A percentile compares a stretch with the other conserved stretches of the same genome.
phyloP scores from a whole-genome alignment of 139 green algal genomes.

The Picochlorum sp. region DNA sequence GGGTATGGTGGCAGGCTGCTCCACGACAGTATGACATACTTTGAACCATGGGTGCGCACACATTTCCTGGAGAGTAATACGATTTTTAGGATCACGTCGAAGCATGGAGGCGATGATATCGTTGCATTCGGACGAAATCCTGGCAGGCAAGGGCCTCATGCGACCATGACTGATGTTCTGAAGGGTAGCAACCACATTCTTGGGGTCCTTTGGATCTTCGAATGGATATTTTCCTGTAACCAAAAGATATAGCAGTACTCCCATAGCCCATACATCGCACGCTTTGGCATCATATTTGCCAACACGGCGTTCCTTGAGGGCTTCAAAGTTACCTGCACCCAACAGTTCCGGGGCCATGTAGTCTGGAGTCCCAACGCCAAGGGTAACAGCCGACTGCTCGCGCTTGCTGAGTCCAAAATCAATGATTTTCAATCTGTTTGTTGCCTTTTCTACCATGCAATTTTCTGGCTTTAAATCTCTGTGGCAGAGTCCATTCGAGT shows the following conservation, averaged over 20 bases:
- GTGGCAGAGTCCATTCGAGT: constrained; percentile 58
- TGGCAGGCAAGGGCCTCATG: not conserved
- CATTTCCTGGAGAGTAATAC: constrained; percentile 3
- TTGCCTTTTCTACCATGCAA: constrained; percentile 52
- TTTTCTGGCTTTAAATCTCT: constrained; percentile 79
- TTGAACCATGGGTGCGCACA: constrained; percentile 11
- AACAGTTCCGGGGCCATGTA: constrained; percentile 72
- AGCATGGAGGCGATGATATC: constrained; percentile 14
- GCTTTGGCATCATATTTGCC: constrained; percentile 44
- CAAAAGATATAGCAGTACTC: constrained; percentile 76
- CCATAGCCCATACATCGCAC: constrained; percentile 70
- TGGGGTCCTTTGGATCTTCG: constrained; percentile 28
- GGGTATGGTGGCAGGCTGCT: not conserved
- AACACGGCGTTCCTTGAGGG: constrained; percentile 2
- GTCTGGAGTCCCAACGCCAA: constrained; percentile 54
- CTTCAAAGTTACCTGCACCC: not conserved
- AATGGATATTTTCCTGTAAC: constrained; percentile 62
- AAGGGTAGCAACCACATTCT: constrained; percentile 25
- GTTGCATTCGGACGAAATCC: constrained; percentile 5
- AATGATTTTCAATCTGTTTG: constrained; percentile 51
- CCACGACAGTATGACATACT: not conserved
- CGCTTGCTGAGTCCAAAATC: constrained; percentile 76
- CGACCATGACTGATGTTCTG: constrained; percentile 6
- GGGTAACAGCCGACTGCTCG: constrained; percentile 45
- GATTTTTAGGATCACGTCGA: not conserved